Evolutionary conservation across 306 rosid genomes (phyloP).

Genomic region (Neltuma alba): DNA sequence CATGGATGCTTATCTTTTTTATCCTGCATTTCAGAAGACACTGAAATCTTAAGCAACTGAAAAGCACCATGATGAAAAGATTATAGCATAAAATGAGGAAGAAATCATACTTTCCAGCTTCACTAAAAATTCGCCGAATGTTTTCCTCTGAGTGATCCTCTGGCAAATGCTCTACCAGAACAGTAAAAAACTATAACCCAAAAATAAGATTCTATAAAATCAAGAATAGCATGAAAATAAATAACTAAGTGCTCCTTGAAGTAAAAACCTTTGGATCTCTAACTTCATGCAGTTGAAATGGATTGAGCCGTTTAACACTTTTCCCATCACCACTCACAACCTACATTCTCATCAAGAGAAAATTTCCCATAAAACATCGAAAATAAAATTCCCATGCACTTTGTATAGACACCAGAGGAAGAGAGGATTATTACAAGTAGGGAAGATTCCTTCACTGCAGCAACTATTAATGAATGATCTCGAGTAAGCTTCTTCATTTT

Average conservation of each 20-base stretch:
- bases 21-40: constrained; percentile 57
- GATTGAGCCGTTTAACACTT: constrained; percentile 84
- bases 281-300: constrained; percentile 50
- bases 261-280: constrained; percentile 79
- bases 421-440: constrained; percentile 61
- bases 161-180: constrained; percentile 90
- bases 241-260: constrained; percentile 25
- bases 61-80: constrained; percentile 24
- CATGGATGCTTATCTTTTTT: constrained; percentile 60
- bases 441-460: constrained; percentile 83
- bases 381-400: constrained; percentile 32
- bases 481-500: constrained; percentile 77
- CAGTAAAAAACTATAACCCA: constrained; percentile 80
- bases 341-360: constrained; percentile 43
- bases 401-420: constrained; percentile 24
- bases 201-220: constrained; percentile 46
- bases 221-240: constrained; percentile 2
- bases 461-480: constrained; percentile 55
- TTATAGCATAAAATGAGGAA: background rate
- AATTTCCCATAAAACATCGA: constrained; percentile 30
- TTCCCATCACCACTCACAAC: constrained; percentile 82
- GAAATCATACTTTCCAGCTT: constrained; percentile 80
- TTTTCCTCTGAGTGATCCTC: constrained; percentile 86
- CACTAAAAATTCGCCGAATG: constrained; percentile 68
- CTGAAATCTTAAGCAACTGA: constrained; percentile 14